These are phyloP conservation scores for Podospora fimiseda DNA, from an alignment of 495 filamentous ascomycete species.

Conservation along the genomic window DNA sequence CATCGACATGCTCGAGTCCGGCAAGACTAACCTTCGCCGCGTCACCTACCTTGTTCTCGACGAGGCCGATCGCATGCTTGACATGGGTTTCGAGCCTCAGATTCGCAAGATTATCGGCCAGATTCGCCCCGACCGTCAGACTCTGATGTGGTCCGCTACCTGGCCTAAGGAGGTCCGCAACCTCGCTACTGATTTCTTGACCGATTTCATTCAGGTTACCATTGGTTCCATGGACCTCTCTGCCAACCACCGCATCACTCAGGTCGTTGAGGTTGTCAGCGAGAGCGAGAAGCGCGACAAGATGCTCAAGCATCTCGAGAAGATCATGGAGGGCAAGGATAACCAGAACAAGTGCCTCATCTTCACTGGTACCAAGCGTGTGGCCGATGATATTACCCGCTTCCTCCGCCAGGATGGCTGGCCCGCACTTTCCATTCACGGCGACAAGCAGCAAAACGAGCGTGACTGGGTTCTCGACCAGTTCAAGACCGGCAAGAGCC, in stretches of 20 bases:
- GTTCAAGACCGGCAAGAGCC: slow-evolving; percentile 94
- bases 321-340: slow-evolving; percentile 90
- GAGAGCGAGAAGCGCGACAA: slow-evolving; percentile 97
- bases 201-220: slow-evolving; percentile 98
- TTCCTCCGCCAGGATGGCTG: slow-evolving; percentile 98
- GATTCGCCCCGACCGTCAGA: slow-evolving; percentile 97
- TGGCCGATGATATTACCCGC: slow-evolving; percentile 96
- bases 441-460: slow-evolving; percentile 99
- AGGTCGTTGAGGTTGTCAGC: slow-evolving; percentile 90
- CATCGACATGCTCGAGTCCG: slow-evolving; percentile 97
- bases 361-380: slow-evolving; percentile 97
- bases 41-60: slow-evolving; percentile 92
- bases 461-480: slow-evolving; percentile 99
- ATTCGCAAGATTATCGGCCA: slow-evolving; percentile 94
- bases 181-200: slow-evolving; percentile 89
- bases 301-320: slow-evolving; percentile 96
- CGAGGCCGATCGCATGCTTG: slow-evolving; percentile 84
- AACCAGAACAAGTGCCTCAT: slow-evolving; percentile 76
- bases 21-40: slow-evolving; percentile 95
- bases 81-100: slow-evolving; percentile 87
- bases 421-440: slow-evolving; percentile 97
- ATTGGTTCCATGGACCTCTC: slow-evolving; percentile 95
- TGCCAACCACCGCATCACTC: slow-evolving; percentile 96
- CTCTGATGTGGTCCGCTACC: slow-evolving; percentile 99
- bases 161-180: slow-evolving; percentile 99